Base-by-base conservation (phyloP, 768 basidiomycete genomes). In the Leccinellum albellum region DNA sequence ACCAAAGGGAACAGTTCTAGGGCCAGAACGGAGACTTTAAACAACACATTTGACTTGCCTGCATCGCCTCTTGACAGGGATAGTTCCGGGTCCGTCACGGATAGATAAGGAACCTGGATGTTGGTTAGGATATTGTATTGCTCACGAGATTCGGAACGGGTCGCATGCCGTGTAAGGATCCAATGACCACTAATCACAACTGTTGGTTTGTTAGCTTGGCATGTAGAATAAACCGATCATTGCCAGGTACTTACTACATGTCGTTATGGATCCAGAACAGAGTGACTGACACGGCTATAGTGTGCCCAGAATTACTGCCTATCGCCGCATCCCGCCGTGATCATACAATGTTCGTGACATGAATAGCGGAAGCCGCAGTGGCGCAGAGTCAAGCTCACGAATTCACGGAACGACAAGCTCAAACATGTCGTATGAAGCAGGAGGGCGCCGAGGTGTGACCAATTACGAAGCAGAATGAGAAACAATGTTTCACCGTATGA, bases 91-190 rank as follows among this genome's bases (percentile, higher is more conserved):
- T 23, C 59, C 54, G 54, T n/a, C 23, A 24, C 20, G 40, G 12
- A 20, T 52, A 40, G 33, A 40, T 46, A 15, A 54, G n/a, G 47
- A 2, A 60, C 59, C 13, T 40, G n/a, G n/a, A 40, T 40, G 31
- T 50, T 35, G n/a, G 13, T 24, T 12, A 29, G 32, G 44, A 60
- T 60, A 58, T 46, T 35, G 13, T 23, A n/a, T 59, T 54, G 46
- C 24, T 29, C 23, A 9, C 24, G 29, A 20, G 32, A 21, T 12
- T 45, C 24, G 10, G 17, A 53, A 32, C 9, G 28, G 40, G 24
- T 20, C 37, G 15, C 20, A 53, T 53, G 24, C 20, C 57, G 31
- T 50, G 28, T 24, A 26, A 42, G 7, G 12, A 1, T 46, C 44
- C 44, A n/a, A 20, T n/a, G 32, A 23, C 26, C 47, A 57, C 7